Base-by-base conservation (phyloP, 225 moss, liverwort and hornwort species). In the Pseudisothecium myosuroides region DNA sequence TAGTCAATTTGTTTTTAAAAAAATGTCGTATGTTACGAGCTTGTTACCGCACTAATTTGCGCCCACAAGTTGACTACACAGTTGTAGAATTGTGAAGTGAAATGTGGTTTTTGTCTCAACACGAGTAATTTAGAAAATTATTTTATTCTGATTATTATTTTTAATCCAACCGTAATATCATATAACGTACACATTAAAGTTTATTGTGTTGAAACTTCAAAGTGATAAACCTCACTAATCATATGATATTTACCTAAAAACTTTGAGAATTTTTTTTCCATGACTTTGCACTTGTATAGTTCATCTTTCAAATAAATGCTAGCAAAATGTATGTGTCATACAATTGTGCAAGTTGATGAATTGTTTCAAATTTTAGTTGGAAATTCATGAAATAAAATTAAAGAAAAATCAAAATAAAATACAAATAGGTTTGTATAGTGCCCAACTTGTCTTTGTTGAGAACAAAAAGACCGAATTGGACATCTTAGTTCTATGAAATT, bases 91-190 rank as follows among this genome's bases (percentile, higher is more conserved):
- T 41, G 41, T 41, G 26, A 41, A 9, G 0, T 41, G 41, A 41
- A 26, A 26, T 41, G 9, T 24, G 0, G 26, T 41, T 41, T 39
- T 0, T 2, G 8, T 41, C 14, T 68, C 22, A 23, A 68, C 1
- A 23, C 4, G 1, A 3, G 1, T 1, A 41, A 69, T 0, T 8
- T 9, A 14, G 0, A 6, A 41, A 5, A 41, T 8, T 5, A 41
- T 41, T 24, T 71, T 27, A 15, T 15, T 41, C 39, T 41, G 4
- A 5, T 14, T 26, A 26, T 41, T 8, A 9, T 8, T 41, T 67
- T 43, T 15, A 43, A 9, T 43, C 27, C 71, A 71, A 27, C 1
- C 1, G 0, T 3, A 41, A 15, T 3, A 41, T 9, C 4, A 7
- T 71, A 26, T 2, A 71, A 9, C 3, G 26, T 26, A 15, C 9